Evolutionary conservation across 176 grass and related monocot species (phyloP).

Genomic region (Oryza rufipogon): DNA sequence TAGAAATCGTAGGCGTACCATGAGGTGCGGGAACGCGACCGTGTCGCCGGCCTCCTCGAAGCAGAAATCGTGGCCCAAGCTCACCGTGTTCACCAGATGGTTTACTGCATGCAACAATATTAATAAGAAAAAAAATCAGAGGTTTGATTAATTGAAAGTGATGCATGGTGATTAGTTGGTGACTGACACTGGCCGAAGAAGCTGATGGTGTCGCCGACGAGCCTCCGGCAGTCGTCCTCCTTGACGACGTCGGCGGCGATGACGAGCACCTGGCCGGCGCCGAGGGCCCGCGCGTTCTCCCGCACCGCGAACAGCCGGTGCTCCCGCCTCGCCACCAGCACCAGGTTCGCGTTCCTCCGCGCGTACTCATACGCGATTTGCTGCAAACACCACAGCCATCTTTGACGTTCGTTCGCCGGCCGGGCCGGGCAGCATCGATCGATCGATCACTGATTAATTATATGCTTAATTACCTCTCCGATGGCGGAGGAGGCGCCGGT

Average conservation of each 20-base stretch:
- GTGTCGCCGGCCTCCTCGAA: slow-evolving; percentile 86
- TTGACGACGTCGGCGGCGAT: slow-evolving; percentile 87
- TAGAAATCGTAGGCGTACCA: slow-evolving; percentile 35
- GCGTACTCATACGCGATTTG: slow-evolving; percentile 97
- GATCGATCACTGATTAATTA: too few relatives aligned
- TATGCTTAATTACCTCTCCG: slow-evolving; percentile 56
- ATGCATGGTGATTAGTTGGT: neutral
- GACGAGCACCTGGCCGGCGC: slow-evolving; percentile 79
- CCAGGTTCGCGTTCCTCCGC: slow-evolving; percentile 67
- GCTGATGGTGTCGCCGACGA: slow-evolving; percentile 72
- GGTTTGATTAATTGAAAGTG: neutral
- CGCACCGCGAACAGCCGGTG: slow-evolving; percentile 72
- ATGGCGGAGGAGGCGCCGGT: slow-evolving; percentile 83
- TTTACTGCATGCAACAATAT: slow-evolving; percentile 61
- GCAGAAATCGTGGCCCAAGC: slow-evolving; percentile 75
- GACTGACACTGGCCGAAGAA: slow-evolving; percentile 87
- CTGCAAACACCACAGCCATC: slow-evolving; percentile 5
- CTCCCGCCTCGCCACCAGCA: slow-evolving; percentile 86
- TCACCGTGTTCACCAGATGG: slow-evolving; percentile 93
- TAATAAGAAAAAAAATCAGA: neutral
- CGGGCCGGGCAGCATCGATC: too few relatives aligned
- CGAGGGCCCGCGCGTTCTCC: slow-evolving; percentile 67
- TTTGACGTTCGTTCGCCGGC: too few relatives aligned
- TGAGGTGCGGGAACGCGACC: slow-evolving; percentile 79
- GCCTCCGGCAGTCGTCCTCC: slow-evolving; percentile 81